Base-by-base conservation (phyloP, 129 eudicot species). In the Chrysanthemum lavandulifolium region DNA sequence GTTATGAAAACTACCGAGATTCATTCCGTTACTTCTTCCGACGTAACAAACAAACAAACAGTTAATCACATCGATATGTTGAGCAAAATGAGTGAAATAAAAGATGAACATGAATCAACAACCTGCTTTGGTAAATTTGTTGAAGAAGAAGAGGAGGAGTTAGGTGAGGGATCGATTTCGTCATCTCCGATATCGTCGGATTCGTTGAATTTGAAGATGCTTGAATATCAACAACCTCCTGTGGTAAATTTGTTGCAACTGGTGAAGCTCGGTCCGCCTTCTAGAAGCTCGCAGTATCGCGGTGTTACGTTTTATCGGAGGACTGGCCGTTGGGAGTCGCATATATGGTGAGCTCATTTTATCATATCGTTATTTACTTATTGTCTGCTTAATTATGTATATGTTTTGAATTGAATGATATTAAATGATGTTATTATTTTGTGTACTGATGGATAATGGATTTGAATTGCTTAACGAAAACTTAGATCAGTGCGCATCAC, bases 301-400 rank as follows among this genome's bases (percentile, higher is more conserved):
- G 98, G 98, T 18, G 98, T 92, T 59, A 92, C 98, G 71, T 92
- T 86, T 69, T 92, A 92, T 65, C 87, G 98, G 29, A 82, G 98
- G 75, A 92, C 98, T 45, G 98, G 98, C 10, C 82, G 98, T 52
- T 92, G 98, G 98, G 98, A 92, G 74, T 89, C 98, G 5, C 98
- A 93, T 85, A 93, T 93, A 62, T 93, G 98, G 98, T 92, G 69
- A 6, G 83, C 10, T 40, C 43, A 6, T 36, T 36, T 36, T 36
- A 36, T 36, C 43, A 36, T 36, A 5, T 36, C 1, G 0, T 53
- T 53, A n/a, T n/a, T n/a, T n/a, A n/a, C n/a, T n/a, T n/a, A n/a
- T n/a, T n/a, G n/a, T n/a, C n/a, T n/a, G n/a, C n/a, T n/a, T n/a
- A n/a, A n/a, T n/a, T n/a, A n/a, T 23, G 25, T 23, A 23, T 19